Evolutionary conservation across 257 asterid species (phyloP), one percentile per base, ranked within the genome.

Genomic region (Gentiana dahurica): DNA sequence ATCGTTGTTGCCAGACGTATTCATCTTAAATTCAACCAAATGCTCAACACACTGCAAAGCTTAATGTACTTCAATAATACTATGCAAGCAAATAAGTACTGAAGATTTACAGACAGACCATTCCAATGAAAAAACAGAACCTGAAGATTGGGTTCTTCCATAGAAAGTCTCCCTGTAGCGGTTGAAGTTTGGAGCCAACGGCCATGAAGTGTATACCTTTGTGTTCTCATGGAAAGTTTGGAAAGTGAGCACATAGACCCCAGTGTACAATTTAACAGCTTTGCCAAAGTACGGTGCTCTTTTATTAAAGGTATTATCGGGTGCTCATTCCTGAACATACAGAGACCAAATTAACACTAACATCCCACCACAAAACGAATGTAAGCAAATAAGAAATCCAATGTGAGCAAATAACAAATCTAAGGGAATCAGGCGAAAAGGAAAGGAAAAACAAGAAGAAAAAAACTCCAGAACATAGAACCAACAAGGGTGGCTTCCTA

Each of bases 81-180:
- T 36, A 58, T 50, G 43, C 5, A 36, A 39, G 12, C 12, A 46
- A 54, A 62, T 48, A 60, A 58, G 55, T 50, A 55, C 37, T 51
- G 49, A 66, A 24, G 55, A 55, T 34, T 41, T 41, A 41, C 46
- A 41, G 9, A 41, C 9, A 5, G 46, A 10, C 8, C 46, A 41
- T 41, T 41, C 46, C 46, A 41, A 41, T 5, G 62, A 61, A 57
- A 61, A 41, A 55, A 36, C 12, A 12, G 49, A 45, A 91, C 98
- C 98, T 91, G 98, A 70, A 91, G 98, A 63, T 91, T 91, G 51
- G 98, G 98, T 69, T 91, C 97, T 78, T 87, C 96, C 94, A 87
- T 87, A 44, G 98, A 87, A 65, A 91, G 94, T 51, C 96, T 76
- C 36, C 96, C 98, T 15, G 98, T 91, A 38, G 96, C 92, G 36